Conservation (phyloP, 2,329 filamentous ascomycete genomes). For the Arthroderma uncinatum region DNA sequence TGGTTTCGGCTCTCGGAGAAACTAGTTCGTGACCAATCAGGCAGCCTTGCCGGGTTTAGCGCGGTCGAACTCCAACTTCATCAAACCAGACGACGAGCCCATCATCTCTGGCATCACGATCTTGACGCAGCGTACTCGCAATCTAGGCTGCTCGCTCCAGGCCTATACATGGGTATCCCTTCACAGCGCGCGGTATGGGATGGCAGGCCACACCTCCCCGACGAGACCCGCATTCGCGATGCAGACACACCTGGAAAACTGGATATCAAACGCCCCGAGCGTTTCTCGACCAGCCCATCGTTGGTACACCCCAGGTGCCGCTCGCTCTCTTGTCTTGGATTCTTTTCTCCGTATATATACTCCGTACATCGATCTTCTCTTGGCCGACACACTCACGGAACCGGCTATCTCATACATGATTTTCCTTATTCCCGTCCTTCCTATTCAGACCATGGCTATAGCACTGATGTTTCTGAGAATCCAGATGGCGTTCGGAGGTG, state of each 20-base stretch:
- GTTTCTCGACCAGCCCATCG: neutral
- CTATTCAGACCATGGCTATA: constrained; percentile 2
- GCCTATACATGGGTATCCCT: constrained; percentile 6
- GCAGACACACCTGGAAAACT: neutral
- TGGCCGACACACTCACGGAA: neutral
- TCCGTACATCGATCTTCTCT: neutral
- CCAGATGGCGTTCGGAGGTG: neutral
- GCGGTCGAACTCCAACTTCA: neutral
- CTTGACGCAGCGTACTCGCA: neutral
- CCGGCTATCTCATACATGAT: neutral
- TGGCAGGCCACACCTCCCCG: neutral
- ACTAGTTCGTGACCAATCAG: neutral
- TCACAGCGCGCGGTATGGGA: neutral
- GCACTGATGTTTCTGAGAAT: neutral
- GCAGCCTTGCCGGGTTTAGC: neutral
- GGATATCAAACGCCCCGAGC: constrained; percentile 4
- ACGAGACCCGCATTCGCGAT: neutral
- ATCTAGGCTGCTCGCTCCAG: neutral
- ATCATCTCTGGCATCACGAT: constrained; percentile 1
- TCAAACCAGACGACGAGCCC: neutral
- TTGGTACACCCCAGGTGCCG: neutral
- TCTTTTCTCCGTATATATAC: neutral
- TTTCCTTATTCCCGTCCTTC: neutral
- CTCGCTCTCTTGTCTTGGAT: neutral
- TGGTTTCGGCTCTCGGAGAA: neutral